phyloP scores from a whole-genome alignment of 176 grass and related monocot species.

The Bromus sterilis region DNA sequence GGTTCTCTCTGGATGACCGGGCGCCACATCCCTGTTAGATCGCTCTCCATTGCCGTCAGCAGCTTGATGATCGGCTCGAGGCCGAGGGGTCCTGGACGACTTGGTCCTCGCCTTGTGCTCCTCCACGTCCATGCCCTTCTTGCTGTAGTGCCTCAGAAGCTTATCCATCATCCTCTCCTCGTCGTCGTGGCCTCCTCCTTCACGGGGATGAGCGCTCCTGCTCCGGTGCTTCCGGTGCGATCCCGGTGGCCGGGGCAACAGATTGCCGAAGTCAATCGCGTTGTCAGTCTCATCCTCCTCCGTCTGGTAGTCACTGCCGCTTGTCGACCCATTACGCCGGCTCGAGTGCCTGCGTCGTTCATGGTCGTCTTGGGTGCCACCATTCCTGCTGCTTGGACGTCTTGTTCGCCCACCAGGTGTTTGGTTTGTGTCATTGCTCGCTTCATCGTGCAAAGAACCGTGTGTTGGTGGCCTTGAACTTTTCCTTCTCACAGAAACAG shows the following conservation, averaged over 20 bases:
- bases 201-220: slow-evolving; percentile 21
- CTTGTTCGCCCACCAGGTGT: slow-evolving; percentile 31
- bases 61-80: slow-evolving; percentile 2
- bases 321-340: slow-evolving; percentile 22
- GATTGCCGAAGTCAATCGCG: slow-evolving; percentile 67
- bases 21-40: neutral
- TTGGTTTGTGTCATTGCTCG: slow-evolving; percentile 1
- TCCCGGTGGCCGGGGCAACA: slow-evolving; percentile 31
- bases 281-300: slow-evolving; percentile 40
- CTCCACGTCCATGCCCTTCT: slow-evolving; percentile 48
- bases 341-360: slow-evolving; percentile 31
- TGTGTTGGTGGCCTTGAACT: slow-evolving; percentile 30
- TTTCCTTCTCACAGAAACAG: slow-evolving; percentile 58
- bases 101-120: slow-evolving; percentile 30
- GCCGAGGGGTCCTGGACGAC: slow-evolving; percentile 8
- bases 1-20: slow-evolving; percentile 23
- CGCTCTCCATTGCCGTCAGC: neutral
- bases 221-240: slow-evolving; percentile 41
- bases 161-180: slow-evolving; percentile 84
- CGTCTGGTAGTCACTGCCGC: slow-evolving; percentile 31
- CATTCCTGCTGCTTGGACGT: slow-evolving; percentile 36
- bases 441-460: slow-evolving; percentile 9
- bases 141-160: slow-evolving; percentile 69
- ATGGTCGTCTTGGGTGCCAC: slow-evolving; percentile 21
- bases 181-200: slow-evolving; percentile 34